A percentile compares a stretch with the other conserved stretches of the same genome.
These are phyloP conservation scores for Leonotis leonurus DNA, from an alignment of 257 asterid genomes.

Conservation along the genomic window DNA sequence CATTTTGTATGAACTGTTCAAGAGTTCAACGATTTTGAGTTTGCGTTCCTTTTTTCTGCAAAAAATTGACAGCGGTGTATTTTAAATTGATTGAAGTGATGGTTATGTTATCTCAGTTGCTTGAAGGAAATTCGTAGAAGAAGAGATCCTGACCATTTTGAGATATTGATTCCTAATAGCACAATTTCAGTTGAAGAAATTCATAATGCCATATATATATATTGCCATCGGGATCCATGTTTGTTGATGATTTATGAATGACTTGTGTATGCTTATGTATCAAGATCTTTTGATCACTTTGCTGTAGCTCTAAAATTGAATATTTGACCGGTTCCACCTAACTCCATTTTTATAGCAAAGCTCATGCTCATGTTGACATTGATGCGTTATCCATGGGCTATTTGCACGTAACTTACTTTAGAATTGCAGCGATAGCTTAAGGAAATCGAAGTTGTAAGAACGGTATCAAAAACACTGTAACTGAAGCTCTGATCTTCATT, in stretches of 20 bases:
- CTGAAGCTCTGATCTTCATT: not conserved
- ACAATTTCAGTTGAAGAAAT: not conserved
- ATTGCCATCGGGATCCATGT: not conserved
- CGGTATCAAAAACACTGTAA: not conserved
- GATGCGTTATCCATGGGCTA: not conserved
- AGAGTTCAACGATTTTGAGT: not conserved
- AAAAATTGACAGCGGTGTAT: not conserved
- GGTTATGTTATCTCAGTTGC: not conserved
- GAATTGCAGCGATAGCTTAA: no score
- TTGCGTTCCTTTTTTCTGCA: not conserved
- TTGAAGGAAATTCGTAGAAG: not conserved
- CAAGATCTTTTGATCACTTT: conserved; percentile 5
- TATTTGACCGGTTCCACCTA: not conserved
- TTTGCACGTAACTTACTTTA: no score
- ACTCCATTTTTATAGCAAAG: not conserved
- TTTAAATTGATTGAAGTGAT: not conserved
- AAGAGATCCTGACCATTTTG: not conserved
- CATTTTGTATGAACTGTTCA: not conserved
- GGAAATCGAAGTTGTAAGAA: not conserved
- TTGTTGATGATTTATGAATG: not conserved
- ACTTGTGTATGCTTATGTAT: not conserved
- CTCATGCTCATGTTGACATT: not conserved
- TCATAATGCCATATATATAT: not conserved
- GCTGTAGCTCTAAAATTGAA: not conserved
- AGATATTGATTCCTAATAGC: not conserved